Evolutionary conservation across 2,329 filamentous ascomycete genomes (phyloP).

Genomic region (Hypoxylon sp.): DNA sequence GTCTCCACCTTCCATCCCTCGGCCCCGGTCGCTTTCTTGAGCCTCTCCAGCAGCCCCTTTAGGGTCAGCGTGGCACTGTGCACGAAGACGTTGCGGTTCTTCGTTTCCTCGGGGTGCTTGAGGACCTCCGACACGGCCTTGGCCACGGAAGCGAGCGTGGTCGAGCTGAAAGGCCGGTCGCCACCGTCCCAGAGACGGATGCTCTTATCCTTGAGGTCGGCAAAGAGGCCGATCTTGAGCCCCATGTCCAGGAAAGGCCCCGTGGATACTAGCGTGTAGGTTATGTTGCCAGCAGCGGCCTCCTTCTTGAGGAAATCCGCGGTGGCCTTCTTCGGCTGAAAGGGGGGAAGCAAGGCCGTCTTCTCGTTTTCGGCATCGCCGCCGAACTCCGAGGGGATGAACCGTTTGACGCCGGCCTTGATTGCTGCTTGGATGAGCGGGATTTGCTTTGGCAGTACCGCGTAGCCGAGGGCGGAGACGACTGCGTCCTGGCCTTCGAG

Average conservation of each 20-base stretch:
- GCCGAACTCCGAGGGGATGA: constrained; percentile 71
- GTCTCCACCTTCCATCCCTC: constrained; percentile 46
- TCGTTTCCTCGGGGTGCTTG: constrained; percentile 59
- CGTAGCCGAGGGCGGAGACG: constrained; percentile 59
- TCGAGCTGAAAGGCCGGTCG: constrained; percentile 58
- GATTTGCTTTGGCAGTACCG: constrained; percentile 57
- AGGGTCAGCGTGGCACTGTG: constrained; percentile 64
- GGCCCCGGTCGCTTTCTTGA: constrained; percentile 43
- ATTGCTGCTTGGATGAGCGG: constrained; percentile 69
- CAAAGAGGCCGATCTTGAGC: constrained; percentile 33
- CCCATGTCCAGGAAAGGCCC: constrained; percentile 52
- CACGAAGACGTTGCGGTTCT: constrained; percentile 66
- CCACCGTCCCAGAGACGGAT: constrained; percentile 65
- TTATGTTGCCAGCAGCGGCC: constrained; percentile 35
- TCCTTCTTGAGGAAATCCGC: constrained; percentile 40
- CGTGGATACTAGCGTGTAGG: constrained; percentile 56
- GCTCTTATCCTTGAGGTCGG: constrained; percentile 35
- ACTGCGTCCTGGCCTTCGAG: constrained; percentile 70
- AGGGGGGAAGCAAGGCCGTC: constrained; percentile 37
- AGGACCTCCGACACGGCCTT: constrained; percentile 63
- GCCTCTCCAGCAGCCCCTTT: constrained; percentile 59
- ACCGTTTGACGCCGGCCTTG: constrained; percentile 70
- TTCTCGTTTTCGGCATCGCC: constrained; percentile 50
- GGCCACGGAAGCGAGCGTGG: constrained; percentile 60
- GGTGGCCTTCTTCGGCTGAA: constrained; percentile 35